phyloP scores from a whole-genome alignment of 495 filamentous ascomycete genomes.

The Sordaria brevicollis region DNA sequence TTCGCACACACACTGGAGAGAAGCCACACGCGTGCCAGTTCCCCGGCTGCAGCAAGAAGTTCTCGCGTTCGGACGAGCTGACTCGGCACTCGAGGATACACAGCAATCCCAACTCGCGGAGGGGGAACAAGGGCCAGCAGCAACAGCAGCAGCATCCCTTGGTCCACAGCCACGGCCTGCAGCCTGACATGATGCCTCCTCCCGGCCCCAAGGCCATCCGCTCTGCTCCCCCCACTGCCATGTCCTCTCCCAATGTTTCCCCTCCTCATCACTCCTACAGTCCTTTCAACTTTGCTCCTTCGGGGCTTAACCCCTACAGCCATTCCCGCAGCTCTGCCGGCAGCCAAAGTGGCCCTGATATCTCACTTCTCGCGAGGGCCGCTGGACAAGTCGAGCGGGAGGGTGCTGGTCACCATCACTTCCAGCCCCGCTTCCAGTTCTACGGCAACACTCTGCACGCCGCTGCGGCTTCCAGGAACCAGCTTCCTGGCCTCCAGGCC shows the following conservation, averaged over 20 bases:
- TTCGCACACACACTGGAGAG: conserved; percentile 95
- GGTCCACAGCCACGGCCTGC: conserved; percentile 23
- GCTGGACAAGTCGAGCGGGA: conserved; percentile 81
- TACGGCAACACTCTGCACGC: conserved; percentile 44
- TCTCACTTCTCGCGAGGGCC: conserved; percentile 83
- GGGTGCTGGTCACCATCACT: conserved; percentile 42
- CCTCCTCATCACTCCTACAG: conserved; percentile 77
- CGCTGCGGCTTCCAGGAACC: conserved; percentile 42
- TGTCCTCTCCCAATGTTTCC: conserved; percentile 90
- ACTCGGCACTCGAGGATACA: conserved; percentile 97
- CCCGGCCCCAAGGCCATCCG: conserved; percentile 51
- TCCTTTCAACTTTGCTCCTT: conserved; percentile 53
- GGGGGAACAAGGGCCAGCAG: conserved; percentile 76
- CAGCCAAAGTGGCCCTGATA: conserved; percentile 54
- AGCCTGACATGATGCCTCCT: conserved; percentile 66
- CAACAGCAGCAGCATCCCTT: conserved; percentile 15
- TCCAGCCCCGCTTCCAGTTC: conserved; percentile 48
- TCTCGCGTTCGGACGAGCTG: conserved; percentile 93
- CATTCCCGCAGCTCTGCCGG: conserved; percentile 39
- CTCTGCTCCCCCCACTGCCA: conserved; percentile 82
- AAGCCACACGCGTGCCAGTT: conserved; percentile 95
- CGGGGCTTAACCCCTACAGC: conserved; percentile 53
- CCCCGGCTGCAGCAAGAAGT: conserved; percentile 92
- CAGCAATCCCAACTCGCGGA: conserved; percentile 93
- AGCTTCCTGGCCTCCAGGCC: conserved; percentile 66